Evolutionary conservation across 1,139 yeast genomes (phyloP).

Genomic region (Candida sp.): DNA sequence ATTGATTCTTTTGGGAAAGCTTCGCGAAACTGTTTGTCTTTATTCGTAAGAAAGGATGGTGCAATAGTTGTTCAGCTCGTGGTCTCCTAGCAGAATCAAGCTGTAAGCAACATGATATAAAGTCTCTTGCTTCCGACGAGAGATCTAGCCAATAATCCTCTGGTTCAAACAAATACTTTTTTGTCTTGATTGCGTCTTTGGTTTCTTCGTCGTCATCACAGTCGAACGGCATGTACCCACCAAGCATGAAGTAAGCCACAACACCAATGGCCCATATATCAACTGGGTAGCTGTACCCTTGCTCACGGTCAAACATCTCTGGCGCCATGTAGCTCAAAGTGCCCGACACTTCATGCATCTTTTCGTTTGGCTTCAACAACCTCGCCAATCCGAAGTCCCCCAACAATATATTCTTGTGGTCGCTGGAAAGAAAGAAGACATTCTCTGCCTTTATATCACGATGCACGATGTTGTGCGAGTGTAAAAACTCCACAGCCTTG

Average conservation of each 20-base stretch:
- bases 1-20: neutral
- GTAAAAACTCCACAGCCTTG: constrained; percentile 34
- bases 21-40: neutral
- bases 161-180: constrained; percentile 66
- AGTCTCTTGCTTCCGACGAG: constrained; percentile 58
- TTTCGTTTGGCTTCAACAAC: constrained; percentile 27
- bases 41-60: constrained; percentile 47
- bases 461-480: constrained; percentile 38
- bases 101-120: constrained; percentile 58
- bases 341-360: constrained; percentile 48
- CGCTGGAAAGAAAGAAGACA: constrained; percentile 29
- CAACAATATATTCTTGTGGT: constrained; percentile 46
- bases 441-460: constrained; percentile 49
- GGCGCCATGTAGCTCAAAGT: constrained; percentile 83
- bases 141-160: constrained; percentile 61
- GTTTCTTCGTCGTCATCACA: constrained; percentile 77
- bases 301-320: constrained; percentile 53
- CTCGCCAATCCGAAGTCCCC: constrained; percentile 77
- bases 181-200: constrained; percentile 58
- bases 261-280: constrained; percentile 87
- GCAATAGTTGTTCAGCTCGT: constrained; percentile 47
- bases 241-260: constrained; percentile 67
- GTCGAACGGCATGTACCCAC: constrained; percentile 84
- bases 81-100: constrained; percentile 51
- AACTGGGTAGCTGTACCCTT: constrained; percentile 62